Evolutionary conservation across 2,329 filamentous ascomycete species (phyloP), one percentile per base, ranked within the genome.

Genomic region (Botryotinia convoluta): DNA sequence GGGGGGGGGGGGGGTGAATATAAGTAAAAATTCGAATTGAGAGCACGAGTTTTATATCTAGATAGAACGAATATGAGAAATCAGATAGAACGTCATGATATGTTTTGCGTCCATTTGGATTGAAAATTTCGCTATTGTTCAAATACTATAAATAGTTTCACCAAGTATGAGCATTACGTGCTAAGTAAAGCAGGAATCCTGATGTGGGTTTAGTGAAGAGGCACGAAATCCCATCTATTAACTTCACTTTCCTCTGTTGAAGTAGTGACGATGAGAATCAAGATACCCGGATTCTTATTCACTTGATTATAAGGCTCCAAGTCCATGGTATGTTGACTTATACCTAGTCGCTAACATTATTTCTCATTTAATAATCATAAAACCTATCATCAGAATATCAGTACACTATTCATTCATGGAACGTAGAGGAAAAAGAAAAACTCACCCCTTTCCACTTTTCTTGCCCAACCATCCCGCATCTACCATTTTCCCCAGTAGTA

Each of bases 391-490:
- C 39, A 54, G 14, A 68, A 26, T 35, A 71, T 79, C 70, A 80
- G 78, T 72, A 71, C 67, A 29, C n/a, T 32, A n/a, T 16, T 3
- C 37, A 18, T 60, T 48, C 35, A 61, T 4, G 29, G 5, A 16
- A 39, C 3, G 2, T 60, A 26, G 9, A 69, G 39, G 14, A 18
- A 59, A 60, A 61, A 37, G 32, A 54, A n/a, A 14, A 73, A 75
- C 79, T 77, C 72, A 81, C 78, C 96, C 96, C 84, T 96, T 98
- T 37, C 95, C 95, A 78, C 90, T 93, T 89, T 99, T 99, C 90
- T 97, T 98, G 32, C 96, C 96, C 75, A 98, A 81, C 96, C 96
- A 99, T 3, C 96, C 96, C 29, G 96, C 96, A 86, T 97, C 94
- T 2, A 99, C 96, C 94, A 98, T 98, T 84, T 97, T 97, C 80